Percentiles rank a stretch among this genome's conserved stretches.
Conservation (phyloP, 2,329 filamentous ascomycete genomes). For the Curvularia sp. region DNA sequence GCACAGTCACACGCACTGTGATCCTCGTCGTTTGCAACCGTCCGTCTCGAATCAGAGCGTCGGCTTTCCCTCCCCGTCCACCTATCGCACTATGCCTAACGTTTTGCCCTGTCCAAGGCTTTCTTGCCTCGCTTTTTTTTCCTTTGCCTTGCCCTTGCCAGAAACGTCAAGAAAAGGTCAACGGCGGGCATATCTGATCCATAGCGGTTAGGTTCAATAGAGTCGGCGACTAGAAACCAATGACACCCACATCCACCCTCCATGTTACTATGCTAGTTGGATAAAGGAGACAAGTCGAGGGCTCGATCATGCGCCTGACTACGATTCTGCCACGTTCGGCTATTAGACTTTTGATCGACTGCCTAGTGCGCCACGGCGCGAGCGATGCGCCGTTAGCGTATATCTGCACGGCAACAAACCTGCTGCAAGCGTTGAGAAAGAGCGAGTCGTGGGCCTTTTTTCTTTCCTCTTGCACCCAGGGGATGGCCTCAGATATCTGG, state of each 20-base stretch:
- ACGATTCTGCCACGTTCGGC: slow-evolving; percentile 12
- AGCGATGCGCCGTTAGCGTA: slow-evolving; percentile 16
- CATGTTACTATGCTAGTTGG: not conserved
- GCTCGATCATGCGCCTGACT: slow-evolving; percentile 16
- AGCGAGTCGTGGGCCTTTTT: slow-evolving; percentile 1
- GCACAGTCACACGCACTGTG: slow-evolving; percentile 7
- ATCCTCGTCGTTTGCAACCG: slow-evolving; percentile 4
- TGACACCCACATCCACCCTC: slow-evolving; percentile 5
- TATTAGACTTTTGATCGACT: slow-evolving; percentile 20
- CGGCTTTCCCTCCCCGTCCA: slow-evolving; percentile 4
- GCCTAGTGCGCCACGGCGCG: slow-evolving; percentile 11
- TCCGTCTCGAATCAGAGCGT: slow-evolving; percentile 7
- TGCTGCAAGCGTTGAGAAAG: slow-evolving; percentile 9
- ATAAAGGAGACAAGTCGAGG: slow-evolving; percentile 2
- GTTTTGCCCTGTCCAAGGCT: too few species aligned
- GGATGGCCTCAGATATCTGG: slow-evolving; percentile 2
- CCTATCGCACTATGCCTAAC: not conserved
- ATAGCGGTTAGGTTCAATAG: not conserved
- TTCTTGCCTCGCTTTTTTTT: not conserved
- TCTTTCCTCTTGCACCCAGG: slow-evolving; percentile 8
- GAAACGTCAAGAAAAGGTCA: slow-evolving; percentile 10
- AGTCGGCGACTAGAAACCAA: slow-evolving; percentile 19
- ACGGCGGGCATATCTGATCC: slow-evolving; percentile 2
- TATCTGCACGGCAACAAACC: slow-evolving; percentile 13
- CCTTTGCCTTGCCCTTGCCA: not conserved